Base-by-base conservation (phyloP, 2,329 filamentous ascomycete genomes). In the Didymosphaeria variabile region DNA sequence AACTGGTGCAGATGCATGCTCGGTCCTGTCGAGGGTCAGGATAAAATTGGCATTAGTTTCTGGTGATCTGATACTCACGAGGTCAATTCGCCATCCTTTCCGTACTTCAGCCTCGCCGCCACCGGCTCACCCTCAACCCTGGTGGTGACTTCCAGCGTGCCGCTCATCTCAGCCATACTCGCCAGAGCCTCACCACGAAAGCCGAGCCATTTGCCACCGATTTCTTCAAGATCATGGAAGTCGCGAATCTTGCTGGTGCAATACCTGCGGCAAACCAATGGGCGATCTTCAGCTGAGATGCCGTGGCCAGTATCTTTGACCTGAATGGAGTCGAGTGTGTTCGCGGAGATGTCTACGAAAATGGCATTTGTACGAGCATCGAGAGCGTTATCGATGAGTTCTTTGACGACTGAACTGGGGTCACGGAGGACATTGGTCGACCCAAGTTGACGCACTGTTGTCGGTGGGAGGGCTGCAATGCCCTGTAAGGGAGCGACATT, bases 131-230 rank as follows among this genome's bases (percentile, higher is more conserved):
- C 82, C 34, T 85, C 80, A 2, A 87, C 87, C 63, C 87, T 86
- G 3, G 91, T 93, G 15, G 83, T 90, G 54, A 93, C 79, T 8
- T 78, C 80, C 46, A 93, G 61, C 2, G 73, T 78, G 3, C 83
- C 81, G 40, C 87, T 87, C 59, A 92, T 72, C 45, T 85, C 82
- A 61, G 87, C 89, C 60, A 85, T 83, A 73, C 87, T 88, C 42
- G 90, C 89, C 61, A 94, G 79, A 17, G 91, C 91, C 71, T 92
- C 87, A 21, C 91, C 91, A 38, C 91, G 86, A 71, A 94, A 94
- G 1, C 91, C 91, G n/a, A 94, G 83, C 34, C 84, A 89, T 46
- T 79, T 81, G 1, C 85, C 84, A 8, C 85, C 87, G 21, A 89
- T 78, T 1, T 71, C 74, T 54, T 79, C 81, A 40, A 93, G 79